Evolutionary conservation across 2,329 filamentous ascomycete species (phyloP).

Genomic region (Fusarium succisae): DNA sequence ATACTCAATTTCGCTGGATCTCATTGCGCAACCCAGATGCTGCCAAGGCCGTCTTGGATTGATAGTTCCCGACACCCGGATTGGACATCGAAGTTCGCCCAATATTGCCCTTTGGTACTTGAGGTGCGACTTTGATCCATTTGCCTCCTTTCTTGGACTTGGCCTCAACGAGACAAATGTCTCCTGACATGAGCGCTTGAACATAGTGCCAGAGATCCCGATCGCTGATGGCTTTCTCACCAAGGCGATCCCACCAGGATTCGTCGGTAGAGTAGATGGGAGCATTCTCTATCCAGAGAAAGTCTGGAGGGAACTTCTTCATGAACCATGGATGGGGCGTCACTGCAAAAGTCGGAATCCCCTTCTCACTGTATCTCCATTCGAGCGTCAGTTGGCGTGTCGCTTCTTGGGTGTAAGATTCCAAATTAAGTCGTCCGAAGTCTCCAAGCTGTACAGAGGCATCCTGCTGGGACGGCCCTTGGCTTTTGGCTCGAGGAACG

Average conservation of each 20-base stretch:
- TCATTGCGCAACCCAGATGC: constrained; percentile 27
- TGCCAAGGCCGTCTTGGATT: not conserved
- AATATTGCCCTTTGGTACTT: not conserved
- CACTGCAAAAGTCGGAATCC: constrained; percentile 36
- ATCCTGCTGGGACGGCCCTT: not conserved
- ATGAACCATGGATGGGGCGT: constrained; percentile 17
- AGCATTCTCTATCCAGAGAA: constrained; percentile 26
- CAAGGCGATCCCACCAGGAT: constrained; percentile 26
- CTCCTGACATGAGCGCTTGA: constrained; percentile 31
- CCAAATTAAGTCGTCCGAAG: constrained; percentile 15
- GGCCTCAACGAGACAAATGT: constrained; percentile 34
- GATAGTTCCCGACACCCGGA: constrained; percentile 2
- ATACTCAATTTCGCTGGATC: not conserved
- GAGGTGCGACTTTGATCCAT: constrained; percentile 21
- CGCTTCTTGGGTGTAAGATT: not conserved
- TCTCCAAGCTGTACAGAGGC: constrained; percentile 12
- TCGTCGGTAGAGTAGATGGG: not conserved
- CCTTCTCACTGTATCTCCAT: constrained; percentile 36
- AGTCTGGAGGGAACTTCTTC: constrained; percentile 16
- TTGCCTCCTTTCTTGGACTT: constrained; percentile 23
- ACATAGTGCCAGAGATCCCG: constrained; percentile 24
- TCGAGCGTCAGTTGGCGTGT: constrained; percentile 14
- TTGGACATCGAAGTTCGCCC: not conserved
- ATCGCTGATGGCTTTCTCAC: constrained; percentile 2
- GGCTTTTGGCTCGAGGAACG: not conserved